Percentiles rank a stretch among this genome's conserved stretches.
phyloP scores from a whole-genome alignment of 306 rosid species.

The Urtica urens region DNA sequence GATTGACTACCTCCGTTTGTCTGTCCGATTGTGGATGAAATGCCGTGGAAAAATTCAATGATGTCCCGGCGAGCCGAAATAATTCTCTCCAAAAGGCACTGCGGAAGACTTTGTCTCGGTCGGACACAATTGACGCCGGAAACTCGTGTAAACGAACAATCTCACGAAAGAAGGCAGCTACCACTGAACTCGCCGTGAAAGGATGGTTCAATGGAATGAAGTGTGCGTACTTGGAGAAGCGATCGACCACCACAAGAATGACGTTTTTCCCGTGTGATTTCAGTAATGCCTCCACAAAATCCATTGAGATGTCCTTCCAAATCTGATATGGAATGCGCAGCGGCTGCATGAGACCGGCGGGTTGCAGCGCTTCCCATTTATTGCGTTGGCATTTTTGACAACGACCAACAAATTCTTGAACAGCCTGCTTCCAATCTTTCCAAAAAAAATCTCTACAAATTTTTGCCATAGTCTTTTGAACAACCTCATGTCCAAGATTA shows the following conservation, averaged over 20 bases:
- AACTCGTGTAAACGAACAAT: not conserved
- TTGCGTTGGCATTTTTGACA: not conserved
- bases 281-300: not conserved
- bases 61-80: not conserved
- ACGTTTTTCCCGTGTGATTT: not conserved
- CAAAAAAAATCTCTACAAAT: not conserved
- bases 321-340: not conserved
- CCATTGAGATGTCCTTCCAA: conserved; percentile 1
- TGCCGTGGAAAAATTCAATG: not conserved
- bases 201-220: not conserved
- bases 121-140: not conserved
- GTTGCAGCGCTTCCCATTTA: not conserved
- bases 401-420: not conserved
- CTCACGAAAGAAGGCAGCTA: not conserved
- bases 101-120: not conserved
- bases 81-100: not conserved
- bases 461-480: not conserved
- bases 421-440: not conserved
- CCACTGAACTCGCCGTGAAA: not conserved
- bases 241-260: not conserved
- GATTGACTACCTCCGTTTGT: not conserved
- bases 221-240: not conserved
- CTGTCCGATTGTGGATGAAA: not conserved
- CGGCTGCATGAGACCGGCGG: not conserved
- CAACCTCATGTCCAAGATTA: too few relatives aligned